phyloP scores from a whole-genome alignment of 192 early-diverging fungal species.

The Backusella macrospora region DNA sequence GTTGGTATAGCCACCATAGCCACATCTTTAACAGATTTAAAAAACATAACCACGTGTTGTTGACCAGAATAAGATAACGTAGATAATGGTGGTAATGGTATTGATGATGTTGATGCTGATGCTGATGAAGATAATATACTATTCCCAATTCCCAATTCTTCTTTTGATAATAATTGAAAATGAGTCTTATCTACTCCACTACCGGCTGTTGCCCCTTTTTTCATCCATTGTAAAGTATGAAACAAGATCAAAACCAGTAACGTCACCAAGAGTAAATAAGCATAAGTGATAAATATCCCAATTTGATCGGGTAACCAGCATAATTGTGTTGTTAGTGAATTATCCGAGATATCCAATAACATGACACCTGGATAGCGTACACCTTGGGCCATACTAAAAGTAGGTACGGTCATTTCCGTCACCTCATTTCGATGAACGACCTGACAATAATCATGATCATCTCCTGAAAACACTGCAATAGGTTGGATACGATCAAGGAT shows the following conservation, averaged over 20 bases:
- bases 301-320: slow-evolving; percentile 75
- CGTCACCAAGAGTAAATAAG: slow-evolving; percentile 3
- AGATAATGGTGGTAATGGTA: background rate
- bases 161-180: background rate
- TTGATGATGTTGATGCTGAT: background rate
- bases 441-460: slow-evolving; percentile 93
- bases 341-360: slow-evolving; percentile 49
- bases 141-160: background rate
- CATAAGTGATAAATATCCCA: slow-evolving; percentile 55
- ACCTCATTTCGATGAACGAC: slow-evolving; percentile 43
- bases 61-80: background rate
- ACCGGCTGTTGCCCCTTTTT: background rate
- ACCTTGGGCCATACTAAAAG: slow-evolving; percentile 67
- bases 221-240: background rate
- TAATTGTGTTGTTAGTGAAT: slow-evolving; percentile 1
- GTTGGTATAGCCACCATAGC: background rate
- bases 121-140: background rate
- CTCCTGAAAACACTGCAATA: slow-evolving; percentile 78
- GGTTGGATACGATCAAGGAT: slow-evolving; percentile 69
- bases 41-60: background rate
- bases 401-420: slow-evolving; percentile 54
- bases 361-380: slow-evolving; percentile 58
- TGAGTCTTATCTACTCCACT: background rate
- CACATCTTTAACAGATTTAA: slow-evolving; percentile 8
- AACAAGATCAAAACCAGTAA: background rate